These are phyloP conservation scores for Pittosporum tobira DNA, from an alignment of 129 eudicot genomes.

Conservation along the genomic window DNA sequence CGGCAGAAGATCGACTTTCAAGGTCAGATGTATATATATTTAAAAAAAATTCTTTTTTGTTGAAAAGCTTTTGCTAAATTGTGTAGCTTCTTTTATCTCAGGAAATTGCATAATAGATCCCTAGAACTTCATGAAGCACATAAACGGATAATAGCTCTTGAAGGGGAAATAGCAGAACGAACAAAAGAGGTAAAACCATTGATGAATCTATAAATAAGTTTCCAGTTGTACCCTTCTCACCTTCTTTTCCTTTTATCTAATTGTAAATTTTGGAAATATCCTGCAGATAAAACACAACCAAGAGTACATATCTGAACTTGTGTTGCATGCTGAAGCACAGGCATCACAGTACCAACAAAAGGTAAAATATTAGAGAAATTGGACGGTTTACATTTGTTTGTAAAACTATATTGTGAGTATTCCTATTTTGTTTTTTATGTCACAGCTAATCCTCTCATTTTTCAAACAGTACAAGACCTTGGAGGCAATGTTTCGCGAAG, in stretches of 20 bases:
- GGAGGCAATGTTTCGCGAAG: slow-evolving; percentile 55
- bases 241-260: slow-evolving; percentile 7
- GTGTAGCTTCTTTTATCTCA: slow-evolving; percentile 14
- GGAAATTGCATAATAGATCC: slow-evolving; percentile 39
- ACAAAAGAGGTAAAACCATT: slow-evolving; percentile 42
- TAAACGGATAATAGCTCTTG: slow-evolving; percentile 45
- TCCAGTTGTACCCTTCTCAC: background rate
- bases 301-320: slow-evolving; percentile 65
- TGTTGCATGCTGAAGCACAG: slow-evolving; percentile 82
- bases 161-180: slow-evolving; percentile 51
- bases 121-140: slow-evolving; percentile 47
- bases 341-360: slow-evolving; percentile 76
- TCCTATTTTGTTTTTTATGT: background rate
- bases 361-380: slow-evolving; percentile 31
- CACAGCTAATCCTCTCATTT: slow-evolving; percentile 10
- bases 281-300: slow-evolving; percentile 58
- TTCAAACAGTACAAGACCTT: slow-evolving; percentile 67
- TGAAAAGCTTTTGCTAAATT: slow-evolving; percentile 7
- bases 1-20: slow-evolving; percentile 37
- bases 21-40: too few species aligned
- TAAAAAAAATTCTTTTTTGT: background rate
- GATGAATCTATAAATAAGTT: background rate
- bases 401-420: too few species aligned
- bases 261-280: background rate
- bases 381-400: background rate